Evolutionary conservation across 495 filamentous ascomycete species (phyloP), one percentile per base, ranked within the genome.

Genomic region (Neurospora sp.): DNA sequence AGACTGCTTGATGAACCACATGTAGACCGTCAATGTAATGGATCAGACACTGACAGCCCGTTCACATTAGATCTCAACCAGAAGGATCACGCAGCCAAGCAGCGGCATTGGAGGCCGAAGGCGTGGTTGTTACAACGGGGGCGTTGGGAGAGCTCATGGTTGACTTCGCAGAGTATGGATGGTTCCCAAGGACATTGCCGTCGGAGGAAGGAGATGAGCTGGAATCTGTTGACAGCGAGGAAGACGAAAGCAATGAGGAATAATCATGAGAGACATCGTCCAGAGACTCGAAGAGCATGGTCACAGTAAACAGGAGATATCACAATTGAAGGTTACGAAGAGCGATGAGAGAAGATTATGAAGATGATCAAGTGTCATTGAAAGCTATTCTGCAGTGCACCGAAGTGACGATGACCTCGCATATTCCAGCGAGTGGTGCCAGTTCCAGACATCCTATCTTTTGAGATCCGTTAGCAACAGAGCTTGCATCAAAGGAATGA

Each of bases 81-180:
- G 87, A 90, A 4, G 91, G 89, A 42, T 87, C 91, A 31, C 82
- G 83, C 69, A 87, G 89, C 71, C 93, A 96, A 77, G 93, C 92
- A 1, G 83, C 86, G 8, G 89, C 81, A 4, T 78, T 96, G n/a
- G 76, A 86, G 16, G 81, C 81, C 10, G 93, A 96, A 80, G 92
- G 91, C 3, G 90, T 95, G 35, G 85, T 81, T 9, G 92, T 94
- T 12, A 86, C 81, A 47, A 86, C 78, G 31, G 87, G 89, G 44
- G 84, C 82, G n/a, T 81, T 93, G 81, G 92, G 91, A 2, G 91
- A 93, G 79, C 83, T 91, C 38, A 87, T 86, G 77, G 85, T 96
- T 18, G 87, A 93, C 80, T 83, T 94, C 59, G 82, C 75, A 6
- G 82, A 82, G 73, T 93, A 86, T 81, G 93, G 93, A 20, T 95